phyloP scores from a whole-genome alignment of 78 protist species.

The Diacronema lutheri region DNA sequence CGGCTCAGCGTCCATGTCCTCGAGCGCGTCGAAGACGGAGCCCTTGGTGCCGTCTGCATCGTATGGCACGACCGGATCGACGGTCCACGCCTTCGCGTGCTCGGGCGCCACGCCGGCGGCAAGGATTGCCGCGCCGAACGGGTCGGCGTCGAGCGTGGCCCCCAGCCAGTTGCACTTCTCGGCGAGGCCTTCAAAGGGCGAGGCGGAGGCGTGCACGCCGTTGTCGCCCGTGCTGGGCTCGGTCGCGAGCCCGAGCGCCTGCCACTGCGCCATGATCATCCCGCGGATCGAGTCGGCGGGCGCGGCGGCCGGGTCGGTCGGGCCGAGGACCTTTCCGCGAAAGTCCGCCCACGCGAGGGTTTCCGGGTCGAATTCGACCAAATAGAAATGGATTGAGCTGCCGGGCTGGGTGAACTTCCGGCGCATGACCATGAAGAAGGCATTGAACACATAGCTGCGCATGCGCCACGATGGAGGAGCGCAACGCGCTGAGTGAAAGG shows the following conservation, averaged over 20 bases:
- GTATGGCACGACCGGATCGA: background rate
- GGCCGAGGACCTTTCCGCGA: constrained; percentile 46
- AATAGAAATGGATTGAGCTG: background rate
- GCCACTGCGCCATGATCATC: constrained; percentile 27
- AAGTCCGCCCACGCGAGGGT: constrained; percentile 40
- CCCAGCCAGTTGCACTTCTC: constrained; percentile 24
- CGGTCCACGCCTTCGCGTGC: background rate
- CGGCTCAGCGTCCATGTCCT: background rate
- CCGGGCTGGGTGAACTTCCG: constrained; percentile 17
- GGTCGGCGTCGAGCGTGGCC: background rate
- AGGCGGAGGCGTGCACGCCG: constrained; percentile 43
- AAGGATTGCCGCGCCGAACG: background rate
- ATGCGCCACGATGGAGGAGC: background rate
- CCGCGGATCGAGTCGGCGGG: constrained; percentile 25
- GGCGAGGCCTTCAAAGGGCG: constrained; percentile 31
- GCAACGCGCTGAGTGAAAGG: too few species aligned
- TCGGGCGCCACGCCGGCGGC: background rate
- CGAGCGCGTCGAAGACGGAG: background rate
- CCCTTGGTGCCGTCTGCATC: background rate
- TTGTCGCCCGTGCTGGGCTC: constrained; percentile 29
- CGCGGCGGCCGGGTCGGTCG: constrained; percentile 53
- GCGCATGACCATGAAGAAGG: constrained; percentile 44
- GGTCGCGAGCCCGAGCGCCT: constrained; percentile 37
- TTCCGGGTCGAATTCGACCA: constrained; percentile 36
- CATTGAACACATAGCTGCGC: constrained; percentile 30